phyloP scores from a whole-genome alignment of 2,329 filamentous ascomycete species.

The Colletotrichum sp. region DNA sequence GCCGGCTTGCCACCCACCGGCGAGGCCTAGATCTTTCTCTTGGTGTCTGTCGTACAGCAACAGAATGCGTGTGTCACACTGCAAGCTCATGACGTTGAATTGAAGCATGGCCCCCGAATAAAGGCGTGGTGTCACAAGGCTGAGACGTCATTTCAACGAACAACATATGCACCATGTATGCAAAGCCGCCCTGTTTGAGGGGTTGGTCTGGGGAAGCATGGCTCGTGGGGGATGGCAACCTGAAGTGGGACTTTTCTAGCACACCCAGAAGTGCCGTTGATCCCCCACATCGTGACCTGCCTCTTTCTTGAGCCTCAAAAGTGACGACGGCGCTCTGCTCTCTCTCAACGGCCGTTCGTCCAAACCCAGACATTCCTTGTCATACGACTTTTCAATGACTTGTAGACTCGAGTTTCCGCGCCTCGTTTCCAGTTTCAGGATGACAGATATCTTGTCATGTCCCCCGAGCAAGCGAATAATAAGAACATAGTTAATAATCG shows the following conservation, averaged over 20 bases:
- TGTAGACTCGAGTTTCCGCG: not conserved
- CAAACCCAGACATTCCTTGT: not conserved
- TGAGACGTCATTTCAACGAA: slow-evolving; percentile 27
- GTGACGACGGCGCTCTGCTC: not conserved
- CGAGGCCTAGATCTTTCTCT: not conserved
- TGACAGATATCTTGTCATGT: not conserved
- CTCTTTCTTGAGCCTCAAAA: slow-evolving; percentile 17
- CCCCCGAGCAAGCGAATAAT: not conserved
- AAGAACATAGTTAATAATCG: not conserved
- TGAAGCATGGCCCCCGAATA: not conserved
- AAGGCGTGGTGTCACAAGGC: slow-evolving; percentile 28
- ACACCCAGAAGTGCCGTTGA: slow-evolving; percentile 14
- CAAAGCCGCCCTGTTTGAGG: slow-evolving; percentile 20
- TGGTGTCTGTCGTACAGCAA: not conserved
- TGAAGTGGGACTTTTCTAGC: slow-evolving; percentile 17
- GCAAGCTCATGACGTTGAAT: slow-evolving; percentile 3
- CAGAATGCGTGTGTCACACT: not conserved
- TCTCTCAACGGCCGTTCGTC: not conserved
- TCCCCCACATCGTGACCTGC: slow-evolving; percentile 18
- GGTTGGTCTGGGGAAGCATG: slow-evolving; percentile 18
- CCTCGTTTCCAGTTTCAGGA: not conserved
- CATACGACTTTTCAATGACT: not conserved
- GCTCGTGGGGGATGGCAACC: slow-evolving; percentile 13
- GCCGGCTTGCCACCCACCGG: not conserved
- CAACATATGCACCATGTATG: slow-evolving; percentile 23